Percentiles rank a stretch among this genome's conserved stretches.
These are phyloP conservation scores for Ceriops decandra DNA, from an alignment of 345 rosid species.

Conservation along the genomic window DNA sequence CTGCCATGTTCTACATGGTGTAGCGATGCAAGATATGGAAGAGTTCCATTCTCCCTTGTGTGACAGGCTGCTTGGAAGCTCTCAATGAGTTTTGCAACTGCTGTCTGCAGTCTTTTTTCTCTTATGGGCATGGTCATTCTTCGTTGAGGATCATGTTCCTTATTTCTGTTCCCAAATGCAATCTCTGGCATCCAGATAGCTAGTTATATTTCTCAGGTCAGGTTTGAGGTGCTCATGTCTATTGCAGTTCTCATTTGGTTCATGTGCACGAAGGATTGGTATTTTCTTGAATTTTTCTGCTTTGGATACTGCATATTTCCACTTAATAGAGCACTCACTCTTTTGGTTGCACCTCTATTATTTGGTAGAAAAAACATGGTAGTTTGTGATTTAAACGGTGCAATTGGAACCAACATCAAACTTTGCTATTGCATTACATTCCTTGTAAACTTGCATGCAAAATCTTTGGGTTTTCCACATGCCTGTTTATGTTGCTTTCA, in stretches of 20 bases:
- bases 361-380: too few relatives aligned
- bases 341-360: too few relatives aligned
- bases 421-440: too few relatives aligned
- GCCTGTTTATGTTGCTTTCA: too few relatives aligned
- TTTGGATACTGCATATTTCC: too few relatives aligned
- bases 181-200: conserved; percentile 9
- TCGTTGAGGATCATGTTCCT: conserved; percentile 9
- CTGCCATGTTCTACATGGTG: conserved; percentile 20
- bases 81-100: conserved; percentile 22
- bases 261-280: too few relatives aligned
- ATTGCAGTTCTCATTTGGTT: neutral
- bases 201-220: conserved; percentile 10
- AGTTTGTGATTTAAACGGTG: too few relatives aligned
- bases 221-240: neutral
- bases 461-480: too few relatives aligned
- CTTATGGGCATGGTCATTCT: neutral
- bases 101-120: conserved; percentile 11
- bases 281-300: too few relatives aligned
- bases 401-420: too few relatives aligned
- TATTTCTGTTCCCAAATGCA: conserved; percentile 7
- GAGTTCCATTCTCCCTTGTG: conserved; percentile 17
- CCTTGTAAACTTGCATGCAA: too few relatives aligned
- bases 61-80: conserved; percentile 32
- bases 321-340: too few relatives aligned
- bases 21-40: conserved; percentile 25